Base-by-base conservation (phyloP, 192 early-diverging fungal genomes). In the Lobulomyces angularis region DNA sequence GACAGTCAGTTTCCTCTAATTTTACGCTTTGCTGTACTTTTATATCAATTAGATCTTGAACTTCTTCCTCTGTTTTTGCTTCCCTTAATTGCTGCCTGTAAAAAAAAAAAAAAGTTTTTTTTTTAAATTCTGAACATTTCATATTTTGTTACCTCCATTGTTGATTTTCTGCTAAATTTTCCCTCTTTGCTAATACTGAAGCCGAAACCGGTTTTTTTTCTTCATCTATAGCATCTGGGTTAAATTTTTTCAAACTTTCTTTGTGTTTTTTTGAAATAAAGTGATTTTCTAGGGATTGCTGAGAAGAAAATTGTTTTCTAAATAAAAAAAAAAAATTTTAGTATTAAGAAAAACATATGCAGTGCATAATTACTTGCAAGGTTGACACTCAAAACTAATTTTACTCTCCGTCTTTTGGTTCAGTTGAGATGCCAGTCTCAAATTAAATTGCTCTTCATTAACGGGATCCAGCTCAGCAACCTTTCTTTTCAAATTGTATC, bases 401-500 rank as follows among this genome's bases (percentile, higher is more conserved):
- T 32, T 32, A 16, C 31, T 32, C n/a, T 32, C n/a, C 12, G 31
- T 3, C 6, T 16, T 9, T 1, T 37, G 21, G 27, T 1, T 14
- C 37, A 47, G 37, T 44, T 49, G 61, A 67, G 60, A 64, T 11
- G 75, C 42, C 27, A 87, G 61, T 25, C 87, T 79, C 57, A 78
- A 69, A 0, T 71, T 62, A 72, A 95, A 97, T 43, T 71, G 69
- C 47, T 90, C 90, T 12, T 67, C 67, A 2, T 77, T 58, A 21
- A 99, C 78, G 19, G 90, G 83, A 0, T 85, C 86, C 14, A 97
- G 63, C 17, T 82, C 84, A 9, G 82, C 90, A 20, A 97, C 87
- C 51, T 95, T 92, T 48, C 93, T 80, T 69, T 97, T 97, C 20
- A 97, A 60, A 58, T 99, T 99, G 74, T 99, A 99, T 26, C 92